Conservation (phyloP, 306 rosid species). For the Gleditsia sinensis region DNA sequence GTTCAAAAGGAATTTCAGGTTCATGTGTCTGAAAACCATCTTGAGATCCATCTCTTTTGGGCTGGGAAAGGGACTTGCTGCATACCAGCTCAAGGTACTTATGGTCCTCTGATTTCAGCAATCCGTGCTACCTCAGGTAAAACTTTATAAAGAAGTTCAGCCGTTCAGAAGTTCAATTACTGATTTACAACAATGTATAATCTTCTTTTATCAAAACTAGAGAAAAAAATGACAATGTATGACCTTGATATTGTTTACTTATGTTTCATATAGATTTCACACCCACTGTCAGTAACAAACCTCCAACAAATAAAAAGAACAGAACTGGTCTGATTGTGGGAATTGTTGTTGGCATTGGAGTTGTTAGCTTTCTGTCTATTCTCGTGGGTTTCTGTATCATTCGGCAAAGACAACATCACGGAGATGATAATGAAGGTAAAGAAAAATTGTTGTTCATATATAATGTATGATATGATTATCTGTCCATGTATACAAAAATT, state of each 20-base stretch:
- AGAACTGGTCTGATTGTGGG: constrained; percentile 62
- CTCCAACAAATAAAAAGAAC: constrained; percentile 51
- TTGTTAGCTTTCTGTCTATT: constrained; percentile 44
- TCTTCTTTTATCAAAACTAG: not conserved
- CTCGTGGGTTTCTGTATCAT: constrained; percentile 34
- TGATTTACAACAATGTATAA: not conserved
- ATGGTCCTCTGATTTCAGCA: constrained; percentile 61
- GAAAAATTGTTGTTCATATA: not conserved
- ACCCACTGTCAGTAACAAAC: constrained; percentile 58
- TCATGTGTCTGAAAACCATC: constrained; percentile 57
- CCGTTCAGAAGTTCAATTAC: constrained; percentile 12
- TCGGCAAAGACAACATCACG: constrained; percentile 46
- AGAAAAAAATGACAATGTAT: not conserved
- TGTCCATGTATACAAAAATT: not conserved
- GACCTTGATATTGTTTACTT: constrained; percentile 19
- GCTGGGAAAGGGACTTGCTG: constrained; percentile 88
- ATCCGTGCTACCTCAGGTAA: constrained; percentile 65
- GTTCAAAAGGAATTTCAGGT: constrained; percentile 38
- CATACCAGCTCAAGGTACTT: constrained; percentile 43
- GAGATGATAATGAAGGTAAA: constrained; percentile 59
- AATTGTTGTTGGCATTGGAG: constrained; percentile 61
- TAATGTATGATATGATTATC: not conserved
- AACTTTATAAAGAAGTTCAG: not conserved
- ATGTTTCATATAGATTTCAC: constrained; percentile 53
- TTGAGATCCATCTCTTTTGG: constrained; percentile 86